Evolutionary conservation across 1,284 basidiomycete genomes (phyloP).

Genomic region (Amylostereum areolatum): DNA sequence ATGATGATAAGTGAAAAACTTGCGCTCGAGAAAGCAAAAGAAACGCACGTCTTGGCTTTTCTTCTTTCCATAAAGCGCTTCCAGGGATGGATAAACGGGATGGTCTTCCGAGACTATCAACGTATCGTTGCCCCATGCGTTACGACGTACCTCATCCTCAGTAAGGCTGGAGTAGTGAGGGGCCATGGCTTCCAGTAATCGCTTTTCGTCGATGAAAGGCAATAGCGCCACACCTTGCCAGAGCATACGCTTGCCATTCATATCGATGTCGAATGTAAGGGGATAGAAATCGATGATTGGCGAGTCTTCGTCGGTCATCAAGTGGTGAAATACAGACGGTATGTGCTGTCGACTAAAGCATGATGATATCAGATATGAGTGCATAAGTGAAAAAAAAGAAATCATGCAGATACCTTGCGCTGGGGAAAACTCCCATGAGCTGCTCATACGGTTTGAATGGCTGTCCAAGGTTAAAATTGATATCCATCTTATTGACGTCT

Average conservation of each 20-base stretch:
- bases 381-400: not conserved
- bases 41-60: slow-evolving; percentile 70
- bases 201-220: slow-evolving; percentile 90
- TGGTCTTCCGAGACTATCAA: slow-evolving; percentile 87
- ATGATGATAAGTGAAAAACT: slow-evolving; percentile 11
- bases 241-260: slow-evolving; percentile 99
- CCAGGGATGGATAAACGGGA: slow-evolving; percentile 81
- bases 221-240: slow-evolving; percentile 98
- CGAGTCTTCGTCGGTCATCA: slow-evolving; percentile 87
- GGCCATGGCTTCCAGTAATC: slow-evolving; percentile 81
- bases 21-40: slow-evolving; percentile 2
- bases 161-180: slow-evolving; percentile 67
- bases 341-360: slow-evolving; percentile 76
- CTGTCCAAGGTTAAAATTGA: slow-evolving; percentile 72
- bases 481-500: slow-evolving; percentile 74
- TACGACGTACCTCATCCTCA: slow-evolving; percentile 81
- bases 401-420: slow-evolving; percentile 60
- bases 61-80: slow-evolving; percentile 85
- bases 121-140: slow-evolving; percentile 81
- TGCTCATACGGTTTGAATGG: slow-evolving; percentile 98
- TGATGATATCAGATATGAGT: slow-evolving; percentile 7
- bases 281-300: slow-evolving; percentile 98
- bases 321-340: slow-evolving; percentile 77
- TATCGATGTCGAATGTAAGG: slow-evolving; percentile 89
- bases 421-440: slow-evolving; percentile 96